Percentiles rank a stretch among this genome's conserved stretches.
Evolutionary conservation across 2,329 filamentous ascomycete species (phyloP).

Genomic region (Trichoderma polysporum): DNA sequence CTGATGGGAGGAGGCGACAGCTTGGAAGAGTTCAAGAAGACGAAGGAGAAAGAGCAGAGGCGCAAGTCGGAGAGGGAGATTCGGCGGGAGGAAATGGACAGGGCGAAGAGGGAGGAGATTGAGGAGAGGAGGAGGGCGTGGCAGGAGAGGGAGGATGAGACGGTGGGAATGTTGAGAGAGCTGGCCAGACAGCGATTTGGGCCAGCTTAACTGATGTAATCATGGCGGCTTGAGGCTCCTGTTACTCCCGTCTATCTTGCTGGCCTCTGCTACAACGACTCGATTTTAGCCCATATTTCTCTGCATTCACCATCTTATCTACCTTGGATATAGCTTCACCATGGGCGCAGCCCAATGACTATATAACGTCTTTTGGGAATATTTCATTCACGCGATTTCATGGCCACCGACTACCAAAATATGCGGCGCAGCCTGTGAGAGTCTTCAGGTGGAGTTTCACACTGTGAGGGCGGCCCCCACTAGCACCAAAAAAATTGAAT

Average conservation of each 20-base stretch:
- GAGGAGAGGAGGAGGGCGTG: constrained; percentile 72
- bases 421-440: not conserved
- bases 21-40: constrained; percentile 66
- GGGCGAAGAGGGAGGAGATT: constrained; percentile 74
- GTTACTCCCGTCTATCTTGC: not conserved
- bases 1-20: constrained; percentile 72
- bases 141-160: constrained; percentile 76
- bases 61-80: constrained; percentile 85
- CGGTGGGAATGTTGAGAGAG: constrained; percentile 76
- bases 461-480: constrained; percentile 21
- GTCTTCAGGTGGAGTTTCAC: not conserved
- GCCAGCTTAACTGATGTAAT: constrained; percentile 32
- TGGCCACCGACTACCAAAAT: not conserved
- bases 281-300: not conserved
- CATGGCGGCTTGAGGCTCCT: too few relatives aligned
- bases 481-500: constrained; percentile 15
- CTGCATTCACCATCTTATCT: not conserved
- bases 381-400: not conserved
- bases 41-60: constrained; percentile 63
- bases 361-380: not conserved
- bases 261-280: not conserved
- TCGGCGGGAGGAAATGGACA: constrained; percentile 73
- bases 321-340: not conserved
- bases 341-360: not conserved
- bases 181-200: constrained; percentile 81